A percentile compares a stretch with the other conserved stretches of the same genome.
These are phyloP conservation scores for Saposhnikovia divaricata DNA, from an alignment of 129 eudicot genomes.

Conservation along the genomic window DNA sequence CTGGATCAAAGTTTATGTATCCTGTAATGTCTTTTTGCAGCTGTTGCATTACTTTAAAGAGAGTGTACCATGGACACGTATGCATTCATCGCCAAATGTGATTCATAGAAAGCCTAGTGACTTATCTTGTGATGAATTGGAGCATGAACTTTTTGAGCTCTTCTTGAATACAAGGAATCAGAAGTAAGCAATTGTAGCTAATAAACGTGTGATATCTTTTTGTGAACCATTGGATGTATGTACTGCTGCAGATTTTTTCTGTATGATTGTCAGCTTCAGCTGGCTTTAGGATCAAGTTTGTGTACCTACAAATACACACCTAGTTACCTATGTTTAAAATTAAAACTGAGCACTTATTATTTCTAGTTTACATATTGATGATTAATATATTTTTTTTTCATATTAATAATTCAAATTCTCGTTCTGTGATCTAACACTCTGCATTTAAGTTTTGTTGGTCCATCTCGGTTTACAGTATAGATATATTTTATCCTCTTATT, in stretches of 20 bases:
- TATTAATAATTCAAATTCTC: neutral
- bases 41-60: slow-evolving; percentile 40
- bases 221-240: neutral
- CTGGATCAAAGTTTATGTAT: neutral
- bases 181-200: slow-evolving; percentile 31
- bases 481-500: neutral
- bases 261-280: neutral
- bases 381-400: too few relatives aligned
- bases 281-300: neutral
- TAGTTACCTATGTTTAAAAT: neutral
- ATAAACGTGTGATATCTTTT: neutral
- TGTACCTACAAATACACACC: neutral
- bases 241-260: neutral
- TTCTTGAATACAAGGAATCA: slow-evolving; percentile 43
- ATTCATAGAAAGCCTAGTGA: slow-evolving; percentile 38
- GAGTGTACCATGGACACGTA: slow-evolving; percentile 55
- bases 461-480: neutral
- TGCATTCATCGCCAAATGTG: slow-evolving; percentile 25
- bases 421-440: neutral
- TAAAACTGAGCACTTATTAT: neutral
- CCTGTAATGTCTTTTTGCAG: slow-evolving; percentile 30
- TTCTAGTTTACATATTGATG: neutral
- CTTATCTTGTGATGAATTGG: slow-evolving; percentile 41
- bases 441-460: neutral
- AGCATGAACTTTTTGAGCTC: slow-evolving; percentile 36